Conservation (phyloP, 257 asterid genomes). For the Fraxinus anomala region DNA sequence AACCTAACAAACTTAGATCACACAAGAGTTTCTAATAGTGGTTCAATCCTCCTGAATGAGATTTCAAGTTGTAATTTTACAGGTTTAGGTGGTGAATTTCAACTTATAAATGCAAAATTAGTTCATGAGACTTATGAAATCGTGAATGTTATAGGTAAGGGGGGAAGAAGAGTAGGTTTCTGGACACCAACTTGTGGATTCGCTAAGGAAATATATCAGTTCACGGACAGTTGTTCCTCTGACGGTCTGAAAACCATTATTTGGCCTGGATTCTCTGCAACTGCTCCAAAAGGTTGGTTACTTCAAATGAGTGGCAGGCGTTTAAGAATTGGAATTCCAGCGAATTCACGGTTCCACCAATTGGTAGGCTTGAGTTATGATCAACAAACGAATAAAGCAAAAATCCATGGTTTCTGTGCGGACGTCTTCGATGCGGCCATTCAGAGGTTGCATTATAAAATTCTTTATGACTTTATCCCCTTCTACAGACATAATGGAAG, state of each 20-base stretch:
- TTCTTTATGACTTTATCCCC: constrained; percentile 36
- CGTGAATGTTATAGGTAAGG: constrained; percentile 41
- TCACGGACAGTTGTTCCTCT: constrained; percentile 11
- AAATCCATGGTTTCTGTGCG: constrained; percentile 31
- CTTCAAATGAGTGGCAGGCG: constrained; percentile 8
- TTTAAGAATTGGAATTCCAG: constrained; percentile 29
- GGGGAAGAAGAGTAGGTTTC: constrained; percentile 41
- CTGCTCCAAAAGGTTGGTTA: constrained; percentile 13
- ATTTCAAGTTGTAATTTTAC: constrained; percentile 24
- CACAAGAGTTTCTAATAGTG: constrained; percentile 14
- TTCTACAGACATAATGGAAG: constrained; percentile 31
- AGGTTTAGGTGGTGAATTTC: constrained; percentile 36
- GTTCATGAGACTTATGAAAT: constrained; percentile 34
- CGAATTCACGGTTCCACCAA: constrained; percentile 22
- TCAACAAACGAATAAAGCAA: constrained; percentile 21
- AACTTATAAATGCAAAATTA: constrained; percentile 29
- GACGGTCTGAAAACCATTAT: constrained; percentile 29
- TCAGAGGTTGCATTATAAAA: constrained; percentile 19
- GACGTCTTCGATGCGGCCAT: constrained; percentile 43
- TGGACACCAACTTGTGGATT: constrained; percentile 42
- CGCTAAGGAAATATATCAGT: constrained; percentile 22
- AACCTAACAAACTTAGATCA: constrained; percentile 14
- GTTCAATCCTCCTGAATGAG: constrained; percentile 27
- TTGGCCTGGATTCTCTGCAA: constrained; percentile 36
- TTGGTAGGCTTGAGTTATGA: constrained; percentile 20